A percentile compares a stretch with the other conserved stretches of the same genome.
Evolutionary conservation across 768 basidiomycete genomes (phyloP).

Genomic region (Xerocomus potaroensis): DNA sequence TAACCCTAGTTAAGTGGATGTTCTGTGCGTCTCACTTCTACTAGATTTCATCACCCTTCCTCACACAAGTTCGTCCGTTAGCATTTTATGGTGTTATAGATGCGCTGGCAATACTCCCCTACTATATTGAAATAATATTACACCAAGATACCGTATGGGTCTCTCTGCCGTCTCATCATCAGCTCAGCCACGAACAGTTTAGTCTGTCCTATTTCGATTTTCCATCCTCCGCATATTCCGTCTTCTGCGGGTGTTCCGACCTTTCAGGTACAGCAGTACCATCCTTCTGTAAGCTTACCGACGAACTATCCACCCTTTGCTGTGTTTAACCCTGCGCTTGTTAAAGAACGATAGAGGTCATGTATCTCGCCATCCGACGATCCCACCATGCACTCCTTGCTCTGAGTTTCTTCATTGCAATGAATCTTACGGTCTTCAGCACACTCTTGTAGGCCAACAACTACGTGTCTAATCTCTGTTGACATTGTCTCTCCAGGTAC

Average conservation of each 20-base stretch:
- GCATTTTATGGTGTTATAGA: conserved; percentile 88
- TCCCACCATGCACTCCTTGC: conserved; percentile 86
- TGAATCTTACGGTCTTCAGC: conserved; percentile 84
- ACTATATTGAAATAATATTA: conserved; percentile 81
- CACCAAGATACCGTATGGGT: conserved; percentile 77
- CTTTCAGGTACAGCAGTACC: conserved; percentile 81
- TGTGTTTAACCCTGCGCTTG: conserved; percentile 1
- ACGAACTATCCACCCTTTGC: neutral
- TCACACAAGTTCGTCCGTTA: conserved; percentile 19
- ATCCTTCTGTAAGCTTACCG: conserved; percentile 65
- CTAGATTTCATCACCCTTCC: neutral
- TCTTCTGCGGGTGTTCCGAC: conserved; percentile 81
- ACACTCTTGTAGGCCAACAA: conserved; percentile 60
- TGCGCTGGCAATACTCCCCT: conserved; percentile 79
- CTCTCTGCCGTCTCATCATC: conserved; percentile 1
- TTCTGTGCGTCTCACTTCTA: conserved; percentile 46
- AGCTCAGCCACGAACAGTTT: neutral
- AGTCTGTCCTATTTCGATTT: conserved; percentile 87
- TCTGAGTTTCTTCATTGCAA: conserved; percentile 82
- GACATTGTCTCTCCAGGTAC: conserved; percentile 44
- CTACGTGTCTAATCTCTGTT: neutral
- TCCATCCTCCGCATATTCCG: conserved; percentile 90
- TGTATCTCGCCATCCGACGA: conserved; percentile 83
- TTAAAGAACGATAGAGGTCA: conserved; percentile 79
- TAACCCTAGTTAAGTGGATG: conserved; percentile 57